phyloP scores from a whole-genome alignment of 2,329 filamentous ascomycete species.

The Colletotrichum sp. region DNA sequence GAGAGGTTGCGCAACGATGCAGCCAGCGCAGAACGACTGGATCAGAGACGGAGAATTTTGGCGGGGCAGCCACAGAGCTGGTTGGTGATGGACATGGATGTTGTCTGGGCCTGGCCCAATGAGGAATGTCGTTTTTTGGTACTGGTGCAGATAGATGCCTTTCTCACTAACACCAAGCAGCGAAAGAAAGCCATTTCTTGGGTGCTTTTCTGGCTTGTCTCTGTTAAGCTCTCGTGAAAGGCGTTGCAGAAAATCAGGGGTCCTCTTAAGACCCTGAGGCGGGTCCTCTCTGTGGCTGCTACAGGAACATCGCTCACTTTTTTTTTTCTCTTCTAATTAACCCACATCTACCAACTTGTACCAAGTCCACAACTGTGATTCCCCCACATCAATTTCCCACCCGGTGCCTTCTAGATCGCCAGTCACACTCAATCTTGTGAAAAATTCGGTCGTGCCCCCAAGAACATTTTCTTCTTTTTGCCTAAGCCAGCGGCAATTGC shows the following conservation, averaged over 20 bases:
- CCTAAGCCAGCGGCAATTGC: not conserved
- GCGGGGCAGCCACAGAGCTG: not conserved
- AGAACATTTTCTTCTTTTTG: not conserved
- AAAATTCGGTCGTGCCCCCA: not conserved
- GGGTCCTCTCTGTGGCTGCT: not conserved
- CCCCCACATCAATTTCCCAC: constrained; percentile 8
- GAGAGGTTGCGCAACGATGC: not conserved
- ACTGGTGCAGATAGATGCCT: not conserved
- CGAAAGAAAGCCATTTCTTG: not conserved
- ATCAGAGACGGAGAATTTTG: not conserved
- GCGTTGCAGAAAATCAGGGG: not conserved
- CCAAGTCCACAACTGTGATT: not conserved
- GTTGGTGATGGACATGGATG: not conserved
- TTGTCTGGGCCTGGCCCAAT: not conserved
- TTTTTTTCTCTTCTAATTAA: not conserved
- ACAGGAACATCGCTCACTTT: not conserved
- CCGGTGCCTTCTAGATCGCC: constrained; percentile 6
- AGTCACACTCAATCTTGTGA: not conserved
- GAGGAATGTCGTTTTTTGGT: not conserved
- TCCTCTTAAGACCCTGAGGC: not conserved
- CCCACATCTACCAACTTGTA: not conserved
- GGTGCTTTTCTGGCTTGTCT: not conserved
- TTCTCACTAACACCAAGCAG: not conserved
- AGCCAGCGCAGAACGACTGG: not conserved
- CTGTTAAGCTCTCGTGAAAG: not conserved